Percentiles rank a stretch among this genome's conserved stretches.
These are phyloP conservation scores for Vaccinium myrtillus DNA, from an alignment of 148 eudicot genomes.

Conservation along the genomic window DNA sequence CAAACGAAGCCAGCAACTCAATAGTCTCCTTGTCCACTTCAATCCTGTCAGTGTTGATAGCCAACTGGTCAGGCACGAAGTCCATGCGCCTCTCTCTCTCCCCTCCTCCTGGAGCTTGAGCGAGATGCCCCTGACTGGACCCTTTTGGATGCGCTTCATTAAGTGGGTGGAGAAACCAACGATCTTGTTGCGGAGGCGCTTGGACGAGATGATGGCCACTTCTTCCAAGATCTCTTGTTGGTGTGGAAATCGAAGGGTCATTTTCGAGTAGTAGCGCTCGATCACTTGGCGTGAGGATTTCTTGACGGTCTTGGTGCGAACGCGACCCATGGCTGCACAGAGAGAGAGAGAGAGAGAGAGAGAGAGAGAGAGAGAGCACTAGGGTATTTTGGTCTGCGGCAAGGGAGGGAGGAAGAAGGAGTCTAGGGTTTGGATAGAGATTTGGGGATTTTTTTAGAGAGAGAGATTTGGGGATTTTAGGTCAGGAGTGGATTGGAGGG, in stretches of 20 bases:
- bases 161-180: conserved; percentile 38
- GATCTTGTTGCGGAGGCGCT: conserved; percentile 45
- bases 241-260: conserved; percentile 43
- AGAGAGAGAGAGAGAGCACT: background rate
- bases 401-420: background rate
- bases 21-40: conserved; percentile 43
- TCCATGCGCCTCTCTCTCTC: conserved; percentile 44
- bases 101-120: conserved; percentile 41
- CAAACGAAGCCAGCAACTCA: conserved; percentile 27
- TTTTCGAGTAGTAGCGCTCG: conserved; percentile 41
- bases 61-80: conserved; percentile 36
- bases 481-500: no score
- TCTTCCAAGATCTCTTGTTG: conserved; percentile 37
- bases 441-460: no score
- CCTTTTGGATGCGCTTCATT: conserved; percentile 39
- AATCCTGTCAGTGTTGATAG: conserved; percentile 25
- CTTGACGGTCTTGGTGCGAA: conserved; percentile 40
- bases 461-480: no score
- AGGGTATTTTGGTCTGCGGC: background rate
- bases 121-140: conserved; percentile 38
- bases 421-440: conserved; percentile 1
- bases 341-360: background rate
- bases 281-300: conserved; percentile 37
- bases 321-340: conserved; percentile 31
- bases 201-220: conserved; percentile 36